Conservation (phyloP, 495 filamentous ascomycete species). For the Pyrenula aspistea region DNA sequence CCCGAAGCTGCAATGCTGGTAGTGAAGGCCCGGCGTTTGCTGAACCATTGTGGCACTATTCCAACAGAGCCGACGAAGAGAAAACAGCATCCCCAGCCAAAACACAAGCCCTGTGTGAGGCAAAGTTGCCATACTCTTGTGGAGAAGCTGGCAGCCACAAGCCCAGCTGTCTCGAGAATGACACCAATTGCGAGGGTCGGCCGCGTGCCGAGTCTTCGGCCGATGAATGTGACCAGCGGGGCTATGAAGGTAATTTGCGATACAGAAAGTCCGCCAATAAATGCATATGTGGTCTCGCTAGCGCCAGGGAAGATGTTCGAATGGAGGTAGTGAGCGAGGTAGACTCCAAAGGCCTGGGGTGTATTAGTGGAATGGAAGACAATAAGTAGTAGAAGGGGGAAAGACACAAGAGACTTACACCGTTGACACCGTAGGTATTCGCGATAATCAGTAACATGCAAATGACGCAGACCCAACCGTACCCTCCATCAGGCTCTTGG, state of each 20-base stretch:
- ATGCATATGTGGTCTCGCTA: constrained; percentile 51
- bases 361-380: not conserved
- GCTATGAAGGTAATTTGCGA: constrained; percentile 52
- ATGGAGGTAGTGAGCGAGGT: constrained; percentile 58
- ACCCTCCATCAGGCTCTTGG: constrained; percentile 8
- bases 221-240: constrained; percentile 49
- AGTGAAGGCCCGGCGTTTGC: constrained; percentile 52
- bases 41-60: constrained; percentile 73
- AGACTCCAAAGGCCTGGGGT: constrained; percentile 50
- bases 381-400: not conserved
- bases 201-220: constrained; percentile 40
- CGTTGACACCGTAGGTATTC: not conserved
- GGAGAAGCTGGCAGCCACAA: constrained; percentile 59
- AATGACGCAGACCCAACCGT: not conserved
- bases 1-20: constrained; percentile 63
- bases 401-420: not conserved
- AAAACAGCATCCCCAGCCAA: constrained; percentile 67
- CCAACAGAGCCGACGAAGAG: constrained; percentile 60
- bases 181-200: constrained; percentile 47
- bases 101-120: constrained; percentile 63
- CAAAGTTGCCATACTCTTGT: constrained; percentile 60
- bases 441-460: not conserved
- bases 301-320: constrained; percentile 44
- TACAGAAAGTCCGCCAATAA: constrained; percentile 60
- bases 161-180: constrained; percentile 44